Percentiles rank a stretch among this genome's conserved stretches.
Conservation (phyloP, 495 filamentous ascomycete genomes). For the Penicillium egyptiacum region DNA sequence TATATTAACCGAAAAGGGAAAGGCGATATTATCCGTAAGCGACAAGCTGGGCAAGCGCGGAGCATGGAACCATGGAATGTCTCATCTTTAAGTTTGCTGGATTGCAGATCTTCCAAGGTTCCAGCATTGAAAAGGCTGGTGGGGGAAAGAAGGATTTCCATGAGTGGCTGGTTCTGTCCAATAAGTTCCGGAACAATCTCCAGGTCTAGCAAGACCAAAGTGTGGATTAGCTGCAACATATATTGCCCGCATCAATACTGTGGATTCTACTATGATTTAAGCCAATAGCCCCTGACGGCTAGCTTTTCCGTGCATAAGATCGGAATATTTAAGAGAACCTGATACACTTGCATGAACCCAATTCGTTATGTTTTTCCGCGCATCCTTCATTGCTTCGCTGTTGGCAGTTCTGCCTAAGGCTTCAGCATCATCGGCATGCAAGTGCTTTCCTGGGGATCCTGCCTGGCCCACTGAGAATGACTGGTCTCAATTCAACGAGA, state of each 20-base stretch:
- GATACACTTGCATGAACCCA: neutral
- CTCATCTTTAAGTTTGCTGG: too few relatives aligned
- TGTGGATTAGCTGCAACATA: neutral
- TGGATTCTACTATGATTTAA: neutral
- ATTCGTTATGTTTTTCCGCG: neutral
- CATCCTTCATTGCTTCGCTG: constrained; percentile 9
- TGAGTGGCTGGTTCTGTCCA: too few relatives aligned
- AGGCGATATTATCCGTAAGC: too few relatives aligned
- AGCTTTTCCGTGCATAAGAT: neutral
- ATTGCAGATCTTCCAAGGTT: too few relatives aligned
- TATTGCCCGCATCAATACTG: neutral
- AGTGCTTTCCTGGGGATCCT: constrained; percentile 40
- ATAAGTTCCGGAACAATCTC: neutral
- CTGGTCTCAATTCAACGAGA: constrained; percentile 47
- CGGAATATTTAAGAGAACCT: neutral
- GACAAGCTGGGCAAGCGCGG: too few relatives aligned
- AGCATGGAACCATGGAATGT: too few relatives aligned
- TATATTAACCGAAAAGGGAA: too few relatives aligned
- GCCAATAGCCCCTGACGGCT: neutral
- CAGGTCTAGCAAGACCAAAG: too few relatives aligned
- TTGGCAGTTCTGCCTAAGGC: constrained; percentile 11
- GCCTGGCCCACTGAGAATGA: constrained; percentile 45
- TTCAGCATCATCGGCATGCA: constrained; percentile 21
- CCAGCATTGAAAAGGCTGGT: too few relatives aligned
- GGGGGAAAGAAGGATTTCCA: too few relatives aligned